phyloP scores from a whole-genome alignment of 192 early-diverging fungal genomes.

The Umbelopsis sp. region DNA sequence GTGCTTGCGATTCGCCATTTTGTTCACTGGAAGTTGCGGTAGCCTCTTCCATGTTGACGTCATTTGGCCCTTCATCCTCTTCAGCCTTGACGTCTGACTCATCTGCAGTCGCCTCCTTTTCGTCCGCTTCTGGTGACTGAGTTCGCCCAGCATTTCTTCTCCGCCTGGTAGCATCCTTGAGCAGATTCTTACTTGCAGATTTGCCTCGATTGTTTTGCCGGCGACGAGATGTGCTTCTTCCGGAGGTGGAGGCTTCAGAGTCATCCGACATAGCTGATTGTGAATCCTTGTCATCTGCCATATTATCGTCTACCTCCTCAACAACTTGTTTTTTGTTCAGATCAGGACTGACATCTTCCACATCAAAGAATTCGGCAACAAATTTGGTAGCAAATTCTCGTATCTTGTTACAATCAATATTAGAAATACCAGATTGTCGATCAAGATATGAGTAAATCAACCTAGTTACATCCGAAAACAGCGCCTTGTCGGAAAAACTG shows the following conservation, averaged over 20 bases:
- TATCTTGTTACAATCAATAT: slow-evolving; percentile 71
- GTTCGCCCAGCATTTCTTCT: slow-evolving; percentile 19
- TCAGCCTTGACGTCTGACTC: slow-evolving; percentile 9
- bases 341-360: slow-evolving; percentile 34
- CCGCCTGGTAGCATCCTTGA: slow-evolving; percentile 6
- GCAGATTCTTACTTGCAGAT: neutral
- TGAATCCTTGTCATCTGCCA: slow-evolving; percentile 24
- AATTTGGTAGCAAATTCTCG: slow-evolving; percentile 72
- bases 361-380: slow-evolving; percentile 68
- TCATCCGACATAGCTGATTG: slow-evolving; percentile 8
- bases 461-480: slow-evolving; percentile 78
- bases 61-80: slow-evolving; percentile 16
- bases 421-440: slow-evolving; percentile 48
- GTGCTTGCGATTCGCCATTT: slow-evolving; percentile 6
- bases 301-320: slow-evolving; percentile 2
- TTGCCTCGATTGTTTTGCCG: slow-evolving; percentile 15
- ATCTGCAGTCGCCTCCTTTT: slow-evolving; percentile 4
- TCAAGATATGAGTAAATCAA: slow-evolving; percentile 73
- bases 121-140: slow-evolving; percentile 4
- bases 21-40: slow-evolving; percentile 24
- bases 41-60: slow-evolving; percentile 19
- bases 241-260: neutral
- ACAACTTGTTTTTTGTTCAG: slow-evolving; percentile 11
- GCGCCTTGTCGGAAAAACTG: slow-evolving; percentile 64
- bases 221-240: neutral